Conservation (phyloP, 768 basidiomycete species). For the Plicaturopsis crispa region DNA sequence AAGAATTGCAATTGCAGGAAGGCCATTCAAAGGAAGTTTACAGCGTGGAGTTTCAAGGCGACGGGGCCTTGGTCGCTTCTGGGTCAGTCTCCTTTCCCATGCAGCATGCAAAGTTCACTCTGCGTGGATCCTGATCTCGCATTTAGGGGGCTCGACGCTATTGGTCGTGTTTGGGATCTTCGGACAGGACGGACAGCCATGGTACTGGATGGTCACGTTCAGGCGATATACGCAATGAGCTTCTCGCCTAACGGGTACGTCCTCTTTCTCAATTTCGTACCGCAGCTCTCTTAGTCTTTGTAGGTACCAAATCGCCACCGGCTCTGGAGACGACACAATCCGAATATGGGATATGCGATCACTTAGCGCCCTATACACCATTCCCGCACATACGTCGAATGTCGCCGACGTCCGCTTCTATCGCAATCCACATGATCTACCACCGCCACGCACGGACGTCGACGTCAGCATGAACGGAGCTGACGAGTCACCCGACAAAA, state of each 20-base stretch:
- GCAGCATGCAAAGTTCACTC: background rate
- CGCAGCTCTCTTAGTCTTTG: constrained; percentile 8
- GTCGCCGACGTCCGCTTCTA: constrained; percentile 96
- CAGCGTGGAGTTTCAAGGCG: constrained; percentile 90
- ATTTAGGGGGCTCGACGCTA: constrained; percentile 85
- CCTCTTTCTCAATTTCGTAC: background rate
- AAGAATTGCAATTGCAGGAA: constrained; percentile 86
- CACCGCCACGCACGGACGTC: constrained; percentile 20
- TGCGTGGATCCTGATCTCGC: constrained; percentile 1
- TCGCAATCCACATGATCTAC: constrained; percentile 50
- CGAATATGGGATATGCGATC: constrained; percentile 98
- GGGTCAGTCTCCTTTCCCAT: constrained; percentile 48
- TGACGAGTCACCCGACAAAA: constrained; percentile 25
- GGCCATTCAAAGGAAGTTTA: constrained; percentile 98
- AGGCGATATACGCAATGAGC: constrained; percentile 83
- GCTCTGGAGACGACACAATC: constrained; percentile 94
- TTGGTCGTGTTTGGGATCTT: constrained; percentile 95
- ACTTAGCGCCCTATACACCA: constrained; percentile 88
- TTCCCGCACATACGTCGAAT: constrained; percentile 92
- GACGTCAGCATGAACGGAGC: constrained; percentile 45
- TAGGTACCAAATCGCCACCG: constrained; percentile 96
- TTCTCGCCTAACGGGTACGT: constrained; percentile 95
- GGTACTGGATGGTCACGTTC: constrained; percentile 95
- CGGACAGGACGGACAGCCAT: constrained; percentile 93
- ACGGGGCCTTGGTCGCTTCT: constrained; percentile 88